Evolutionary conservation across 345 rosid species (phyloP), one percentile per base, ranked within the genome.

Genomic region (Acer negundo): DNA sequence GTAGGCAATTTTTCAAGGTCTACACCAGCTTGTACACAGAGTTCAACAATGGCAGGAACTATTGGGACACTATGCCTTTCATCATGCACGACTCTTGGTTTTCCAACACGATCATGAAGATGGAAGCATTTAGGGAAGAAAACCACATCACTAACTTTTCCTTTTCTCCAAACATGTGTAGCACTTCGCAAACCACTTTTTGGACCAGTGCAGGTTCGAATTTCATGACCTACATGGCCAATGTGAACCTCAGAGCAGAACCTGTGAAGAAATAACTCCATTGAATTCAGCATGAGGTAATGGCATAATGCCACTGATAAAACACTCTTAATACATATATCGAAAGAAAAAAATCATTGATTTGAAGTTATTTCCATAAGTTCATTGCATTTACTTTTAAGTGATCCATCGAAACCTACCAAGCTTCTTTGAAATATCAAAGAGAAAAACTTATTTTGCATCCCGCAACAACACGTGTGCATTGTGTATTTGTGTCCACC

Each of bases 11-110:
- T 90, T 70, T 85, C 88, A 6, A 92, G 83, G 83, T 92, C 90
- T 13, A 92, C 80, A 0, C 99, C 98, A 15, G 98, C 93, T 80
- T 95, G 98, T 68, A 90, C 81, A 76, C 97, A 95, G 65, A 95
- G 85, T 86, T 93, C 99, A 4, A 93, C 73, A 80, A 95, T 86
- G 26, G 98, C 96, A 31, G 95, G 91, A 75, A 92, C 81, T 62
- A 75, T 84, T 0, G 87, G 92, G 58, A 89, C 82, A 0, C 35
- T 75, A 28, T 65, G 89, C 81, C 85, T 89, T 81, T 92, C 93
- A 19, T 90, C 84, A 62, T 92, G 98, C 23, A 80, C 79, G 49
- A 93, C 92, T 82, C 98, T 90, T 1, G 96, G 89, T 77, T 89
- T 92, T 67, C 96, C 89, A 74, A 90, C 99, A 68, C 97, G 94